Base-by-base conservation (phyloP, 2,329 filamentous ascomycete genomes). In the Dactylellina cionopaga region DNA sequence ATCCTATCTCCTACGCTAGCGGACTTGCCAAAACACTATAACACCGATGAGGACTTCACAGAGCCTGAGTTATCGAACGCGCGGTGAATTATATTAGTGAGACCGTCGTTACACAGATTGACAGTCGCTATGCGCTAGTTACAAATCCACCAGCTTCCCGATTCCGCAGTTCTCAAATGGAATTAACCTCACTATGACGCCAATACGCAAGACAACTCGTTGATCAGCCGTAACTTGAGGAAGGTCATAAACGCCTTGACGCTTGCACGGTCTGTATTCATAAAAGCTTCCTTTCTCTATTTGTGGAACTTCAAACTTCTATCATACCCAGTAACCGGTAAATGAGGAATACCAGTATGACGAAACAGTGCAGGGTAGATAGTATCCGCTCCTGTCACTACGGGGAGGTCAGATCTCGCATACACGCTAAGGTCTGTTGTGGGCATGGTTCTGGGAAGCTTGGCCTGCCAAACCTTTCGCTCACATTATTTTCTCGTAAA, bases 331-430 rank as follows among this genome's bases (percentile, higher is more conserved):
- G 51, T 19, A 55, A 55, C 22, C 24, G 19, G 19, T n/a, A 10
- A 29, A 41, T 1, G 10, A 39, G 13, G 41, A 41, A 9, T 5
- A 29, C 22, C 13, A 27, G 22, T 43, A 51, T 62, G 43, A 62
- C 43, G 56, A 62, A 55, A 55, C 31, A 27, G 4, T 41, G 17
- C 33, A 55, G 51, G 51, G 51, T 19, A 19, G 43, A 47, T 60
- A 35, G 7, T 24, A 27, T 41, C 47, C 25, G 58, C 58, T 43
- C 44, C 58, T 52, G 35, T 63, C 58, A 10, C 27, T 54, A 52
- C 9, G 24, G 46, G 58, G 44, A 63, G 58, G 58, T 63, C 56
- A 29, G 43, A 27, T 49, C 35, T 43, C 31, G 15, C 35, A 22
- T 17, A 11, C n/a, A 39, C 51, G 29, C 51, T 29, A 55, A 7